A percentile compares a stretch with the other conserved stretches of the same genome.
phyloP scores from a whole-genome alignment of 495 filamentous ascomycete species.

The Lasiosphaeris hirsuta region DNA sequence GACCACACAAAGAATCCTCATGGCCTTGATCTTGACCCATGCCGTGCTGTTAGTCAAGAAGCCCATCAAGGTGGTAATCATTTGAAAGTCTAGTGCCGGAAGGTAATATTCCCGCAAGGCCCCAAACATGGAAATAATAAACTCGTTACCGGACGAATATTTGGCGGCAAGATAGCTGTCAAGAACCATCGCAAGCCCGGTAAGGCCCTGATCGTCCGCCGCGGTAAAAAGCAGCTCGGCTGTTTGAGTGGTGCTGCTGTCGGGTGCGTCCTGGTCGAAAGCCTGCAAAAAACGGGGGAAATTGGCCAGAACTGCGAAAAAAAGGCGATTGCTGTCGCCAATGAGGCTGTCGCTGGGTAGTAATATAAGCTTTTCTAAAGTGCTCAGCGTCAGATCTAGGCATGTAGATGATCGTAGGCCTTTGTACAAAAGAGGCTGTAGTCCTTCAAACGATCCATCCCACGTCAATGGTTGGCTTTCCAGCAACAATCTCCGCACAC shows the following conservation, averaged over 20 bases:
- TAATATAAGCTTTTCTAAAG: conserved; percentile 72
- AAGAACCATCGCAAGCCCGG: conserved; percentile 57
- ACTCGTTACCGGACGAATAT: conserved; percentile 71
- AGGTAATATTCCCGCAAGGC: conserved; percentile 79
- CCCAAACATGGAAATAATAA: conserved; percentile 68
- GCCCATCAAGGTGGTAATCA: conserved; percentile 86
- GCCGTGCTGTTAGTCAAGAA: conserved; percentile 80
- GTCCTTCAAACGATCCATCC: conserved; percentile 85
- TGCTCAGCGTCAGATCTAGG: conserved; percentile 68
- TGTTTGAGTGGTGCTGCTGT: conserved; percentile 52
- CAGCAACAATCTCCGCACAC: conserved; percentile 63
- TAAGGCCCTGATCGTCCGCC: conserved; percentile 65
- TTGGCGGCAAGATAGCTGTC: conserved; percentile 64
- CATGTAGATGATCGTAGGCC: conserved; percentile 84
- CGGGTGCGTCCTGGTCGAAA: conserved; percentile 62
- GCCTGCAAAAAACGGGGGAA: conserved; percentile 81
- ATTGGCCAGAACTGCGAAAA: conserved; percentile 84
- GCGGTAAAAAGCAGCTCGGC: conserved; percentile 67
- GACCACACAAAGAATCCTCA: conserved; percentile 81
- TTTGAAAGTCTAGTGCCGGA: conserved; percentile 76
- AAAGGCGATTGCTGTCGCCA: conserved; percentile 72
- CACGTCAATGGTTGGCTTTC: conserved; percentile 80
- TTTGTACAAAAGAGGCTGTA: conserved; percentile 84
- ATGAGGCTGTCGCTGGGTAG: conserved; percentile 79
- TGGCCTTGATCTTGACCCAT: conserved; percentile 89